phyloP scores from a whole-genome alignment of 2,329 filamentous ascomycete species.

The Paracamarosporium sp. region DNA sequence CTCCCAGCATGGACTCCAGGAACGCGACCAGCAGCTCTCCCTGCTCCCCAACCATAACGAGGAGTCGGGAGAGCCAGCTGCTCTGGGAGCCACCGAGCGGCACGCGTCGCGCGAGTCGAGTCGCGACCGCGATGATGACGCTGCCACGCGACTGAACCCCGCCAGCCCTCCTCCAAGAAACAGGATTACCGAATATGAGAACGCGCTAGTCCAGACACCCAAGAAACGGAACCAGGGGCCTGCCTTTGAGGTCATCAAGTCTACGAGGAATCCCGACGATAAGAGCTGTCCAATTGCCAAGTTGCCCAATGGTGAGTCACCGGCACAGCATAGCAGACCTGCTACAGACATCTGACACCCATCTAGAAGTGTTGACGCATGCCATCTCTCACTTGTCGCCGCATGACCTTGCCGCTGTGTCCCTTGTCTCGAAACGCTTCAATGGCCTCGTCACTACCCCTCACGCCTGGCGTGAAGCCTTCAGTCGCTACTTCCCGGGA shows the following conservation, averaged over 20 bases:
- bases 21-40: conserved; percentile 54
- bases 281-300: conserved; percentile 59
- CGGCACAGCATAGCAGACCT: conserved; percentile 4
- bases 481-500: conserved; percentile 87
- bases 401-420: conserved; percentile 79
- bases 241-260: conserved; percentile 61
- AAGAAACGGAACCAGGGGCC: conserved; percentile 51
- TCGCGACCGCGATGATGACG: conserved; percentile 16
- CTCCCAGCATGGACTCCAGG: conserved; percentile 66
- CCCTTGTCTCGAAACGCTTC: conserved; percentile 87
- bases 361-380: conserved; percentile 86
- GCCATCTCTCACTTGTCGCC: conserved; percentile 89
- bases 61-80: conserved; percentile 35
- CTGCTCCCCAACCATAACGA: conserved; percentile 47
- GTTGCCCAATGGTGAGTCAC: conserved; percentile 80
- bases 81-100: conserved; percentile 21
- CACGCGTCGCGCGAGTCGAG: conserved; percentile 29
- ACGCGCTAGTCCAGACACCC: conserved; percentile 48
- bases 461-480: conserved; percentile 92
- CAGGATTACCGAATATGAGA: conserved; percentile 64
- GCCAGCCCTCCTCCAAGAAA: conserved; percentile 54
- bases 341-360: conserved; percentile 14
- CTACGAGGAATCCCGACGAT: conserved; percentile 50
- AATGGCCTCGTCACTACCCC: conserved; percentile 86
- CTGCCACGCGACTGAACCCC: conserved; percentile 38